Percentiles rank a stretch among this genome's conserved stretches.
These are phyloP conservation scores for Phytophthora fragariaefolia DNA, from an alignment of 352 stramenopile genomes.

Conservation along the genomic window DNA sequence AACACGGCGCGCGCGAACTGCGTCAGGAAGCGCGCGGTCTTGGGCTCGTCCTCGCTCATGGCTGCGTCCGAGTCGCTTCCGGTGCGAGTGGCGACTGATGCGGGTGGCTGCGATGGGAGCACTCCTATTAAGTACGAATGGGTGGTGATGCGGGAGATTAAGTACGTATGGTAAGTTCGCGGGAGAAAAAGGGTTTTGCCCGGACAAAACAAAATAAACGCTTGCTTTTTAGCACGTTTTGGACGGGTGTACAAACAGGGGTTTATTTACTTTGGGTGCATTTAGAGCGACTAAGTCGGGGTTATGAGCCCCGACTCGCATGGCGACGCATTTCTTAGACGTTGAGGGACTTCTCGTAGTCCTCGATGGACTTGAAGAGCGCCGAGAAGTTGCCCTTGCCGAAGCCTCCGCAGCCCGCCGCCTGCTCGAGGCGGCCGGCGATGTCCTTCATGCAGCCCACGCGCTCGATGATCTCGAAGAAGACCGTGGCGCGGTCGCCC, in stretches of 20 bases:
- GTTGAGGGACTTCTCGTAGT: slow-evolving; percentile 88
- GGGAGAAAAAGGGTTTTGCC: too few species aligned
- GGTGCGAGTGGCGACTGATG: slow-evolving; percentile 3
- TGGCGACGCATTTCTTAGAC: slow-evolving; percentile 44
- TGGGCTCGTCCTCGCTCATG: slow-evolving; percentile 57
- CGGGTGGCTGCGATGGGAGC: too few species aligned
- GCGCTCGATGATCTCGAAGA: slow-evolving; percentile 94
- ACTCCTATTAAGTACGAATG: too few species aligned
- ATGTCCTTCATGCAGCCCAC: slow-evolving; percentile 89
- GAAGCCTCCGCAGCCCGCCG: slow-evolving; percentile 86
- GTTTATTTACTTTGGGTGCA: too few species aligned
- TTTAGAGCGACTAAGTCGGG: too few species aligned
- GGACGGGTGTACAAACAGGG: too few species aligned
- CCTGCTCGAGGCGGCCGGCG: slow-evolving; percentile 76
- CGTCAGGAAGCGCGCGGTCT: slow-evolving; percentile 61
- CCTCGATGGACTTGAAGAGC: slow-evolving; percentile 94
- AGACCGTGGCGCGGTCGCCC: slow-evolving; percentile 86
- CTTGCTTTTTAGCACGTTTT: too few species aligned
- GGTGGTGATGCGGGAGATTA: too few species aligned
- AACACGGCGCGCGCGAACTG: slow-evolving; percentile 66
- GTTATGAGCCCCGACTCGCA: too few species aligned
- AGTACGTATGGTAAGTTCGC: too few species aligned
- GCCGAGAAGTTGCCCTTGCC: slow-evolving; percentile 94
- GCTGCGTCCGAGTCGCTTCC: too few species aligned
- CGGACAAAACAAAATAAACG: too few species aligned